Evolutionary conservation across 2,329 filamentous ascomycete genomes (phyloP).

Genomic region (Epichloe gansuensis): DNA sequence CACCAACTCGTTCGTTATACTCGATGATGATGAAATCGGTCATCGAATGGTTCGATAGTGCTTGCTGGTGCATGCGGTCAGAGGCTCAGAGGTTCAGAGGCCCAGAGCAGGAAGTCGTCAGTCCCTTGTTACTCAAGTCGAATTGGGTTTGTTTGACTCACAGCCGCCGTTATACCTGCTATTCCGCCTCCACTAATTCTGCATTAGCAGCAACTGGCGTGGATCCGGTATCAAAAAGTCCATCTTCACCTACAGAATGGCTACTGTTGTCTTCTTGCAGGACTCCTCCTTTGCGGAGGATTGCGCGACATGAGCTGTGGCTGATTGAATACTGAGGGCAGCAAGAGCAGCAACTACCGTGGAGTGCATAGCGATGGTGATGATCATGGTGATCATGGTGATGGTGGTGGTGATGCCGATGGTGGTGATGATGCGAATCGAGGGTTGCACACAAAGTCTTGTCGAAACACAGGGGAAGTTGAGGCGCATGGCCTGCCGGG

Average conservation of each 20-base stretch:
- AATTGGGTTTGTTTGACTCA: conserved; percentile 3
- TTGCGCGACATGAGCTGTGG: conserved; percentile 5
- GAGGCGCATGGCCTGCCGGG: no score
- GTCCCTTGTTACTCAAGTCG: not conserved
- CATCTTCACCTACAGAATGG: conserved; percentile 15
- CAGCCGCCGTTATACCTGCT: conserved; percentile 49
- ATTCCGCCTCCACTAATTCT: conserved; percentile 40
- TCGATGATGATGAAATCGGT: conserved; percentile 55
- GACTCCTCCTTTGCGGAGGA: not conserved
- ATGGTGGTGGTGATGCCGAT: not conserved
- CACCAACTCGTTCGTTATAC: conserved; percentile 49
- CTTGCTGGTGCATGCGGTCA: conserved; percentile 26
- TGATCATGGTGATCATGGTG: not conserved
- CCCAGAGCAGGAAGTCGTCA: not conserved
- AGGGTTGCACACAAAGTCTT: no score
- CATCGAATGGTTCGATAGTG: conserved; percentile 47
- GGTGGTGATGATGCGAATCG: no score
- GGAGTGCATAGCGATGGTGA: not conserved
- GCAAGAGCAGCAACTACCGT: not conserved
- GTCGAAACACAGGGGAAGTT: no score
- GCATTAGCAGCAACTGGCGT: not conserved
- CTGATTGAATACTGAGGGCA: conserved; percentile 2
- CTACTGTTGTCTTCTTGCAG: conserved; percentile 20
- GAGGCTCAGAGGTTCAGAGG: not conserved
- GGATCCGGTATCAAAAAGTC: not conserved